Conservation (phyloP, 2,329 filamentous ascomycete genomes). For the Clarireedia paspali region DNA sequence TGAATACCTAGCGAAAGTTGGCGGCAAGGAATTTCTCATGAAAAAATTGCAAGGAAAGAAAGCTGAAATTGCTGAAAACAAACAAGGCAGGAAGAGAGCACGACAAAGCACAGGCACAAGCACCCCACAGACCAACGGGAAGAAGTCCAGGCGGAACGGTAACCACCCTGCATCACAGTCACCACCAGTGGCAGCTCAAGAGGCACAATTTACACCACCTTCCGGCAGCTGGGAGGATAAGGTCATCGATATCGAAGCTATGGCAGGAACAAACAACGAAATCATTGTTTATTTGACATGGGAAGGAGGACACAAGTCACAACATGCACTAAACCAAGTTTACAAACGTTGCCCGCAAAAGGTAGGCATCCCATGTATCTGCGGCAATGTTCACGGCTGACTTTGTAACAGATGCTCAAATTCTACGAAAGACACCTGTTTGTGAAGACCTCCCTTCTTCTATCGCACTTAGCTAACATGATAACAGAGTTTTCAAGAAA, state of each 20-base stretch:
- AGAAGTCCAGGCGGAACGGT: conserved; percentile 26
- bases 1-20: conserved; percentile 55
- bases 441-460: conserved; percentile 10
- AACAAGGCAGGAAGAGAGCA: conserved; percentile 46
- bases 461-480: conserved; percentile 8
- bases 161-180: conserved; percentile 40
- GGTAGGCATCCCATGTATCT: conserved; percentile 35
- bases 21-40: conserved; percentile 52
- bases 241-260: conserved; percentile 62
- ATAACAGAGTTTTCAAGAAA: conserved; percentile 21
- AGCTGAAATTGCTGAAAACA: conserved; percentile 16
- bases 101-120: conserved; percentile 35
- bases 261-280: conserved; percentile 55
- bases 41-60: conserved; percentile 34
- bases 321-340: conserved; percentile 60
- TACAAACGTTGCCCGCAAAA: conserved; percentile 75
- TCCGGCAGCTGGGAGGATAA: conserved; percentile 71
- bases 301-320: conserved; percentile 66
- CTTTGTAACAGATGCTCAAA: conserved; percentile 33
- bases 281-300: conserved; percentile 65
- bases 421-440: conserved; percentile 44
- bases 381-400: conserved; percentile 7
- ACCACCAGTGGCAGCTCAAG: conserved; percentile 38
- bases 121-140: conserved; percentile 14
- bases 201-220: conserved; percentile 54